Base-by-base conservation (phyloP, 768 basidiomycete species). In the Cystoderma amianthinum region DNA sequence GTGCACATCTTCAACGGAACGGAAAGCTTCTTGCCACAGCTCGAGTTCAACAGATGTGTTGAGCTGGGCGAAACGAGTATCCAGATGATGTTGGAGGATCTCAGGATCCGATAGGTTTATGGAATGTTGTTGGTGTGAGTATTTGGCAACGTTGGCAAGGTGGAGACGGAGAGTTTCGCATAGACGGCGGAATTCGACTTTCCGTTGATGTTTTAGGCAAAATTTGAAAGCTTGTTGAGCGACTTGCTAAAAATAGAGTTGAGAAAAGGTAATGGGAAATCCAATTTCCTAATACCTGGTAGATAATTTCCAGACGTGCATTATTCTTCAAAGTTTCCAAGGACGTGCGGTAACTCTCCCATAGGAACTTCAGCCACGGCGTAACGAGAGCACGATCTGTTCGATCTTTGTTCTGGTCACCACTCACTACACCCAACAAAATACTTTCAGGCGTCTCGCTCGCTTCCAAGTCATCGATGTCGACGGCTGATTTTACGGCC, bases 1-100 rank as follows among this genome's bases (percentile, higher is more conserved):
- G 68, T 98, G 95, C 28, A 97, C 88, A 60, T 99, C 95, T 62
- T 99, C 95, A 45, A 97, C 92, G 32, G 91, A 92, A 45, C 95
- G 86, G 77, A 97, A 99, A 7, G 92, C 95, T 56, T 97, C 95
- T 56, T 97, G 94, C 95, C 95, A 99, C 19, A 99, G 75, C 64
- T 99, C 95, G 48, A 99, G 82, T 61, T 98, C 93, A 51, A 98
- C 93, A 1, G 93, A 93, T 15, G 92, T 88, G 54, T 93, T 92
- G 47, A 98, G 78, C 68, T 98, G 94, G 19, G 89, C 87, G 59
- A 99, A 98, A 42, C 94, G 90, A 13, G 92, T 94, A 59, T 97
- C 95, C 45, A 98, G 85, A 62, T 96, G 89, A 52, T 90, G 90
- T 55, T 95, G 87, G 38, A 97, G 82, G 5, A 85, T 95, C 53